These are phyloP conservation scores for Cantharellus cinnabarinus DNA, from an alignment of 768 basidiomycete genomes.

Conservation along the genomic window DNA sequence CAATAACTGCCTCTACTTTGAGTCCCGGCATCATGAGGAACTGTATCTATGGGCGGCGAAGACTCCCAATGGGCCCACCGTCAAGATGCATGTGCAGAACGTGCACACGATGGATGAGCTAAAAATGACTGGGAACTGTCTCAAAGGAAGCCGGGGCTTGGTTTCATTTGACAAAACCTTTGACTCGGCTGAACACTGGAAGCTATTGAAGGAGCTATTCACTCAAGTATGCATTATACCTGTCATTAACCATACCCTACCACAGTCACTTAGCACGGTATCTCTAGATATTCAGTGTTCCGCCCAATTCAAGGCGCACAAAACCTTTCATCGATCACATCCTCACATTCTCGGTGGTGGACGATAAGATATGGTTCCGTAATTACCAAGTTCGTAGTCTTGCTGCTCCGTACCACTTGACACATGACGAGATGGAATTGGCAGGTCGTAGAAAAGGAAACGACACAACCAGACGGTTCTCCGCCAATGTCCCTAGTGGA, in stretches of 20 bases:
- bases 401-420: neutral
- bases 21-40: conserved; percentile 87
- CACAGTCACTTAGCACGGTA: neutral
- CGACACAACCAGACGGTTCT: conserved; percentile 65
- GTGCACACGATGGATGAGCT: conserved; percentile 99
- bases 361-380: conserved; percentile 96
- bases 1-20: conserved; percentile 94
- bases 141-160: conserved; percentile 85
- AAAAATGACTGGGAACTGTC: conserved; percentile 97
- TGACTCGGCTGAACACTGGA: conserved; percentile 73
- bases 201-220: conserved; percentile 78
- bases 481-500: conserved; percentile 79
- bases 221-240: conserved; percentile 46
- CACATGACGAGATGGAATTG: neutral
- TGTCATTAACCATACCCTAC: neutral
- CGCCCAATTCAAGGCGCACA: conserved; percentile 68
- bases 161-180: conserved; percentile 83
- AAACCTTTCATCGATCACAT: conserved; percentile 99
- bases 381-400: conserved; percentile 68
- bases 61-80: conserved; percentile 91
- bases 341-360: conserved; percentile 85
- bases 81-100: conserved; percentile 96
- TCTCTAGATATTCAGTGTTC: conserved; percentile 79
- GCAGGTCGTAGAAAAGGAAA: conserved; percentile 88
- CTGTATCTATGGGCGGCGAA: conserved; percentile 93